Evolutionary conservation across 2,329 filamentous ascomycete species (phyloP).

Genomic region (Didymellaceae sp.): DNA sequence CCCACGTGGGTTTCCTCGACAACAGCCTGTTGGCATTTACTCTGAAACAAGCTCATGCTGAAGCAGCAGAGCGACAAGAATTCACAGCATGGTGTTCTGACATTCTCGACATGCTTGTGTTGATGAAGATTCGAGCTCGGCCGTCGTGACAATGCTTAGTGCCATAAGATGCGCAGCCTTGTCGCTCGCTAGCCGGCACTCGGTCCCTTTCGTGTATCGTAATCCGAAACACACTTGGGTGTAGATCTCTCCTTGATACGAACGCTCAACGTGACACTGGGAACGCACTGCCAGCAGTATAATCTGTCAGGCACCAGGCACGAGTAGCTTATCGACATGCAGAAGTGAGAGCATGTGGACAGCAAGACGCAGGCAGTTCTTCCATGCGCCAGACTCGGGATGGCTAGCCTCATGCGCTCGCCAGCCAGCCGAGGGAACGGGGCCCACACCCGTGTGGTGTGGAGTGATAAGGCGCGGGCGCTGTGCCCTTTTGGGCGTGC

Average conservation of each 20-base stretch:
- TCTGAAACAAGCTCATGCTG: conserved; percentile 2
- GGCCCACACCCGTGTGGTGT: conserved; percentile 8
- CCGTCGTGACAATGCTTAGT: not conserved
- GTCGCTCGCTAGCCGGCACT: conserved; percentile 1
- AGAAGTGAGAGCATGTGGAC: conserved; percentile 4
- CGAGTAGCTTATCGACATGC: not conserved
- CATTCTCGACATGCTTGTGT: not conserved
- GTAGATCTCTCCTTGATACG: conserved; percentile 3
- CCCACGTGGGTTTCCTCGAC: not conserved
- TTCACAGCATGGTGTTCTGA: not conserved
- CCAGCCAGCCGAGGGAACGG: conserved; percentile 7
- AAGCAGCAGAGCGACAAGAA: not conserved
- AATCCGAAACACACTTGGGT: conserved; percentile 13
- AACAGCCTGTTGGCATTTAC: not conserved
- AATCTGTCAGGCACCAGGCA: conserved; percentile 10
- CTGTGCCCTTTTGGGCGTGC: conserved; percentile 2
- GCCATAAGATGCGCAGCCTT: conserved; percentile 4
- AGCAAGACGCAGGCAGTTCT: not conserved
- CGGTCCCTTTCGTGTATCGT: conserved; percentile 11
- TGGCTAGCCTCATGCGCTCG: conserved; percentile 6
- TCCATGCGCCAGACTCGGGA: not conserved
- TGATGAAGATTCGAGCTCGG: not conserved
- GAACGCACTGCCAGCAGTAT: not conserved
- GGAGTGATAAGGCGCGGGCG: conserved; percentile 12
- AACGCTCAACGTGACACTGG: conserved; percentile 3